phyloP scores from a whole-genome alignment of 2,329 filamentous ascomycete genomes.

The Monilinia aucupariae region DNA sequence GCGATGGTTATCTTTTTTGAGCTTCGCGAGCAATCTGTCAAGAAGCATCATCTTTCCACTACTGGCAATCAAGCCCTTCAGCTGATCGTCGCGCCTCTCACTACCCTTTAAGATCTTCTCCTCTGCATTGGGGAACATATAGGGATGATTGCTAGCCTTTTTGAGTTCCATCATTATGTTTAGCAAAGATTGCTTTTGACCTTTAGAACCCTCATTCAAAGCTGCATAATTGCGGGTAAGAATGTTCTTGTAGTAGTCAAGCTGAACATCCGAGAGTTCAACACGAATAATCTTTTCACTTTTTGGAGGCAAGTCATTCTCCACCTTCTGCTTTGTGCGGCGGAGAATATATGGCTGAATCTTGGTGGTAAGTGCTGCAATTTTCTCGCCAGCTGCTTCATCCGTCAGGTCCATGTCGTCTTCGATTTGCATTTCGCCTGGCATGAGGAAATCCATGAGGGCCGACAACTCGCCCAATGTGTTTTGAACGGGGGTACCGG shows the following conservation, averaged over 20 bases:
- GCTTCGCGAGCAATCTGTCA: conserved; percentile 87
- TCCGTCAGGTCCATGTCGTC: conserved; percentile 82
- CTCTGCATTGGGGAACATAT: conserved; percentile 94
- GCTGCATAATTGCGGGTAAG: conserved; percentile 93
- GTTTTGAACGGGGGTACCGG: conserved; percentile 95
- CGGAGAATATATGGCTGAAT: conserved; percentile 94
- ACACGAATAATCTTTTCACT: conserved; percentile 99
- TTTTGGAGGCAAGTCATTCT: conserved; percentile 92
- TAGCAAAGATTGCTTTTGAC: conserved; percentile 88
- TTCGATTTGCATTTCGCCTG: conserved; percentile 86
- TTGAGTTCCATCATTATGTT: conserved; percentile 99
- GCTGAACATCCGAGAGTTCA: conserved; percentile 89
- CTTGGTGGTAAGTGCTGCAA: conserved; percentile 75
- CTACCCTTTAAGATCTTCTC: conserved; percentile 80
- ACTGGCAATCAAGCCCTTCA: conserved; percentile 89
- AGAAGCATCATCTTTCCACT: conserved; percentile 99
- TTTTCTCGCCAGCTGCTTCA: conserved; percentile 77
- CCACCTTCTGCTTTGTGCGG: conserved; percentile 94
- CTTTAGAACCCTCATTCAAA: conserved; percentile 81
- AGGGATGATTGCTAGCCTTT: conserved; percentile 97
- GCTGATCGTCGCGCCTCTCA: conserved; percentile 76
- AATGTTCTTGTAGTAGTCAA: conserved; percentile 99
- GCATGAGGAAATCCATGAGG: conserved; percentile 92
- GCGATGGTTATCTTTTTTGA: conserved; percentile 89
- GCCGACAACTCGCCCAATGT: conserved; percentile 89